A percentile compares a stretch with the other conserved stretches of the same genome.
phyloP scores from a whole-genome alignment of 768 basidiomycete genomes.

The Auriscalpium vulgare region DNA sequence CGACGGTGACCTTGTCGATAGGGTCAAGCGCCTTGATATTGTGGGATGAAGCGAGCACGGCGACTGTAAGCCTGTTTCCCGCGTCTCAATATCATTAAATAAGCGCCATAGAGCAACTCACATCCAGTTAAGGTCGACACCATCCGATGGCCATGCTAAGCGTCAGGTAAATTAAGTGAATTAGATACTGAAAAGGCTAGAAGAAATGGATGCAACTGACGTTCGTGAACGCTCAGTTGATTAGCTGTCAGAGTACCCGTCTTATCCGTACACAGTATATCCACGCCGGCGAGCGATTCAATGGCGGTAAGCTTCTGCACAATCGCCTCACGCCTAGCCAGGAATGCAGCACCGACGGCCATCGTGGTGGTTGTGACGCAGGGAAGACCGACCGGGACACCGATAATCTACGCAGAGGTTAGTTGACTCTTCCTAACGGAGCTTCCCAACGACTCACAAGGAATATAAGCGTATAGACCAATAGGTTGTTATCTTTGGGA shows the following conservation, averaged over 20 bases:
- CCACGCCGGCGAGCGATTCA: conserved; percentile 42
- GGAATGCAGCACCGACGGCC: conserved; percentile 38
- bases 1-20: conserved; percentile 40
- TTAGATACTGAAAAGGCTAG: background rate
- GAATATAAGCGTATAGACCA: conserved; percentile 36
- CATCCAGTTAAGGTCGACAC: conserved; percentile 26
- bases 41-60: conserved; percentile 39
- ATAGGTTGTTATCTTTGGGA: conserved; percentile 36
- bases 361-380: conserved; percentile 34
- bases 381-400: conserved; percentile 42
- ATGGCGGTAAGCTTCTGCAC: conserved; percentile 44
- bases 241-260: conserved; percentile 42
- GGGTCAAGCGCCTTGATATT: conserved; percentile 39
- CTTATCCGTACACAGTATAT: conserved; percentile 37
- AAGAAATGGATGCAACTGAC: conserved; percentile 9
- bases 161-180: background rate
- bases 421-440: background rate
- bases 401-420: conserved; percentile 27
- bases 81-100: background rate
- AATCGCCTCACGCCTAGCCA: conserved; percentile 35
- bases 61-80: conserved; percentile 26
- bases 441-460: conserved; percentile 17
- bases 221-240: conserved; percentile 38
- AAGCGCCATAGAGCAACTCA: conserved; percentile 2
- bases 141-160: conserved; percentile 15